These are phyloP conservation scores for Bipolaris cookei DNA, from an alignment of 2,329 filamentous ascomycete genomes.

Conservation along the genomic window DNA sequence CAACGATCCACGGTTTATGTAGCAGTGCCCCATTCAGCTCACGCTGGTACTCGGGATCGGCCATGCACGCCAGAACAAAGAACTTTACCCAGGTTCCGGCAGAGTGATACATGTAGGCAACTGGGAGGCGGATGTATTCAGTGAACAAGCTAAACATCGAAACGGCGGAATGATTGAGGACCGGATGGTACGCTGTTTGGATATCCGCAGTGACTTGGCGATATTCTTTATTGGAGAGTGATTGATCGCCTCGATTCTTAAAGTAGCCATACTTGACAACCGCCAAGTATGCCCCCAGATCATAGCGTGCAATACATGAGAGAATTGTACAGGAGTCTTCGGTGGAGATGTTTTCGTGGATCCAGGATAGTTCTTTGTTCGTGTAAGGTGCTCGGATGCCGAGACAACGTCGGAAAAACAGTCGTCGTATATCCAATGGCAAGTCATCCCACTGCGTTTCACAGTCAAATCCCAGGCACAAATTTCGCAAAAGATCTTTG, in stretches of 20 bases:
- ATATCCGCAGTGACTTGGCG: slow-evolving; percentile 44
- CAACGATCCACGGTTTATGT: slow-evolving; percentile 44
- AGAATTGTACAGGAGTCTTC: slow-evolving; percentile 48
- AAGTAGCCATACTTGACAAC: slow-evolving; percentile 45
- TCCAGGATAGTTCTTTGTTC: slow-evolving; percentile 53
- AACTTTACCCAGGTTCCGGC: slow-evolving; percentile 57
- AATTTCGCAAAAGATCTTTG: slow-evolving; percentile 55
- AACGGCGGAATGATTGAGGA: slow-evolving; percentile 37
- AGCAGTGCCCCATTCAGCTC: slow-evolving; percentile 57
- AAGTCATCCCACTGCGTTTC: slow-evolving; percentile 61
- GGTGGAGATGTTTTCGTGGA: slow-evolving; percentile 52
- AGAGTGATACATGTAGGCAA: slow-evolving; percentile 53
- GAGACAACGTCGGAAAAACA: slow-evolving; percentile 55
- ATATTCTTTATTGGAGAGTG: slow-evolving; percentile 39
- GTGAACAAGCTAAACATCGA: slow-evolving; percentile 34
- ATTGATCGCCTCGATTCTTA: slow-evolving; percentile 30
- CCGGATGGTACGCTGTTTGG: slow-evolving; percentile 39
- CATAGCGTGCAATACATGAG: slow-evolving; percentile 56
- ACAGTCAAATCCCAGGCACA: slow-evolving; percentile 58
- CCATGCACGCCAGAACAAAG: slow-evolving; percentile 57
- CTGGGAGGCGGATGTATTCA: slow-evolving; percentile 41
- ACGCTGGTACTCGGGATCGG: slow-evolving; percentile 60
- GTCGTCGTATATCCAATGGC: slow-evolving; percentile 54
- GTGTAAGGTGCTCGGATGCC: slow-evolving; percentile 53
- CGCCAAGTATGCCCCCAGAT: slow-evolving; percentile 54